These are phyloP conservation scores for Zopfochytrium polystomum DNA, from an alignment of 371 early-diverging fungal genomes.

Conservation along the genomic window DNA sequence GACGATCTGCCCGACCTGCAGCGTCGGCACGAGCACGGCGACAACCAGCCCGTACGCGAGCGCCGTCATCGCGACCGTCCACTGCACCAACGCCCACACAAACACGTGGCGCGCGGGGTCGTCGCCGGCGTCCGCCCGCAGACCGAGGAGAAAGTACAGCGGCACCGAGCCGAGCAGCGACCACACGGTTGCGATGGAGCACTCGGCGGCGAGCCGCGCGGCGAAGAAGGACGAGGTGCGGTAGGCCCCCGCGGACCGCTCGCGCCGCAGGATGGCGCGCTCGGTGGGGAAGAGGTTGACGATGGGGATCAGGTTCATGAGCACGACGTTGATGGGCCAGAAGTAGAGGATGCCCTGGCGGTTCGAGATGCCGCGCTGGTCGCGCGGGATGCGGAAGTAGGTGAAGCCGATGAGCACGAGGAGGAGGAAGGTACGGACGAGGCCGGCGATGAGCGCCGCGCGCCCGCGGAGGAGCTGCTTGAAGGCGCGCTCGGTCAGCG, in stretches of 20 bases:
- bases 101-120: no score
- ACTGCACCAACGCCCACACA: neutral
- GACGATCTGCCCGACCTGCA: constrained; percentile 49
- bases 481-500: no score
- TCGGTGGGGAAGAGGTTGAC: no score
- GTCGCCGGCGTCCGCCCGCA: constrained; percentile 8
- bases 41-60: constrained; percentile 41
- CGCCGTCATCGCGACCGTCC: constrained; percentile 22
- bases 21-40: constrained; percentile 27
- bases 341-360: constrained; percentile 45
- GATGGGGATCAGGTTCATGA: no score
- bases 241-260: constrained; percentile 9
- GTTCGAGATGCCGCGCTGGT: constrained; percentile 35
- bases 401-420: constrained; percentile 36
- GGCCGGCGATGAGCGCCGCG: no score
- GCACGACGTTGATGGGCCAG: no score
- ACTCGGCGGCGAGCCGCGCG: constrained; percentile 29
- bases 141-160: constrained; percentile 40
- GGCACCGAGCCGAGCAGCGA: constrained; percentile 18
- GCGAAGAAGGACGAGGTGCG: constrained; percentile 12
- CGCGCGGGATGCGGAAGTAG: constrained; percentile 20
- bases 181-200: constrained; percentile 13
- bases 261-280: constrained; percentile 12
- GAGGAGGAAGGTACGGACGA: no score
- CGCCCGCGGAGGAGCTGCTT: no score